Conservation (phyloP, 331 rosid species). For the Saraca asoca region DNA sequence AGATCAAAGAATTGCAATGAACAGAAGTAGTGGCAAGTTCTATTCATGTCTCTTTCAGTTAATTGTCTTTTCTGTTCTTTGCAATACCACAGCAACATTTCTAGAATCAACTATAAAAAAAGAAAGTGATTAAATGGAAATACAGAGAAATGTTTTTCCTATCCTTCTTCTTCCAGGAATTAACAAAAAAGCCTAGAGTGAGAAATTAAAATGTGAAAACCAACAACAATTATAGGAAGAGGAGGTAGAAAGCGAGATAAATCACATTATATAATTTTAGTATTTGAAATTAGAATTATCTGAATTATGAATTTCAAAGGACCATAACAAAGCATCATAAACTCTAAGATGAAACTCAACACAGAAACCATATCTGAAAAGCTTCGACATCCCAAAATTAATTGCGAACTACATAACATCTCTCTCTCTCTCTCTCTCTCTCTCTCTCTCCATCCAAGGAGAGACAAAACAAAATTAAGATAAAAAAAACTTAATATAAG, state of each 20-base stretch:
- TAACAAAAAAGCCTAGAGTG: background rate
- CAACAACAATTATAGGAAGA: background rate
- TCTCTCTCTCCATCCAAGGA: background rate
- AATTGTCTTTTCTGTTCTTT: too few species aligned
- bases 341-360: background rate
- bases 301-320: background rate
- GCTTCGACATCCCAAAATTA: constrained; percentile 17
- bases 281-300: constrained; percentile 4
- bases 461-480: background rate
- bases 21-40: too few species aligned
- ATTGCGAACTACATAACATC: background rate
- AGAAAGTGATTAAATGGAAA: background rate
- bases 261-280: background rate
- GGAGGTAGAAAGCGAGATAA: background rate
- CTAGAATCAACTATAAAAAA: background rate
- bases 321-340: constrained; percentile 9
- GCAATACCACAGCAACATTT: background rate
- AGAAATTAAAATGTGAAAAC: background rate
- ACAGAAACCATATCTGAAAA: background rate
- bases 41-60: too few species aligned
- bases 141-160: background rate
- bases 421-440: background rate
- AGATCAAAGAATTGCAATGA: too few species aligned
- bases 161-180: too few species aligned
- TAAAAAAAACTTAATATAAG: background rate